Base-by-base conservation (phyloP, 139 green algal genomes). In the Chlorella sp. region DNA sequence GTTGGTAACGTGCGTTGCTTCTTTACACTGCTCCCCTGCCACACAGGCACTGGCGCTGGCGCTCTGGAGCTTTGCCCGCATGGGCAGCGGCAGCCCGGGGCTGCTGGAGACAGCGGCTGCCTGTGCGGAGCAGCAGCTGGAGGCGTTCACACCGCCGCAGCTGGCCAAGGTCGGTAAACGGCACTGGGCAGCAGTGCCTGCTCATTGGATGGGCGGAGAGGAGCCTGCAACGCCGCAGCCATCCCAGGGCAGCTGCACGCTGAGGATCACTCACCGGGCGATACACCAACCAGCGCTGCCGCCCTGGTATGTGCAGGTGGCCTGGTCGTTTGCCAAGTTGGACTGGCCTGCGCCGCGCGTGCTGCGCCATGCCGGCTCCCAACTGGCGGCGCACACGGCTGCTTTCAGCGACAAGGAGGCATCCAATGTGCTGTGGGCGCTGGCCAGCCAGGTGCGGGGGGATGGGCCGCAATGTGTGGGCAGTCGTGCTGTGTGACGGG, bases 261-360 rank as follows among this genome's bases (percentile, higher is more conserved):
- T n/a, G n/a, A n/a, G n/a, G n/a, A n/a, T n/a, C n/a, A n/a, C n/a
- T n/a, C n/a, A n/a, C n/a, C n/a, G 44, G 44, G 44, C 44, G 6
- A 9, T 51, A 51, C 44, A 51, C 44, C 44, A 51, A 51, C 7
- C 44, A 51, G 44, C 44, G 51, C 51, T 60, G 12, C 51, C 51
- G 18, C 21, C 51, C 13, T 15, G 9, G 2, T 23, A 9, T 15
- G 11, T 21, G 51, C 13, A 60, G 64, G 83, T 84, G 62, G 30
- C 34, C n/a, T 91, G 87, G 87, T 17, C 78, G 26, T 86, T 90
- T 70, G 71, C 85, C 60, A 90, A 84, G 75, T 78, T 91, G 51
- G 55, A 62, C 63, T 87, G 51, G 38, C 73, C 80, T 34, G 67
- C 83, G 34, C 26, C 39, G 36, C 63, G 51, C 15, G 78, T 84